A percentile compares a stretch with the other conserved stretches of the same genome.
These are phyloP conservation scores for Fomitopsis betulina DNA, from an alignment of 1,284 basidiomycete genomes.

Conservation along the genomic window DNA sequence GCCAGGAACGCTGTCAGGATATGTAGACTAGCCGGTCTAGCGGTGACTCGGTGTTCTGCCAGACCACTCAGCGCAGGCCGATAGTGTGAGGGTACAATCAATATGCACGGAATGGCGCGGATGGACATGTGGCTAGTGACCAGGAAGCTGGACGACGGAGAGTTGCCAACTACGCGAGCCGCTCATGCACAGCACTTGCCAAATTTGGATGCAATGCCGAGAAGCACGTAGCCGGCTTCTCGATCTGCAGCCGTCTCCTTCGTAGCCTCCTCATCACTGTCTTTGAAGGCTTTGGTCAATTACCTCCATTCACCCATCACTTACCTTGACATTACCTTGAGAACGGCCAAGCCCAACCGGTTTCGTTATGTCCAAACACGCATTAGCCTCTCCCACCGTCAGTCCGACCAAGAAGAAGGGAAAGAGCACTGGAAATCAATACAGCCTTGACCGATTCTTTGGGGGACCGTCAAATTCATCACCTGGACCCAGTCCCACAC, in stretches of 20 bases:
- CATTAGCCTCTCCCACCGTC: slow-evolving; percentile 16
- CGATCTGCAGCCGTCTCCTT: background rate
- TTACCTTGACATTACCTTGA: background rate
- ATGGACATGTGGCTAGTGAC: too few species aligned
- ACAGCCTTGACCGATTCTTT: slow-evolving; percentile 28
- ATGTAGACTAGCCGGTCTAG: background rate
- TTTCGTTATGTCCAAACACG: slow-evolving; percentile 26
- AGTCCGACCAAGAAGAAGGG: slow-evolving; percentile 24
- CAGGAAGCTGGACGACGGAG: background rate
- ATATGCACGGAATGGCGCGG: background rate
- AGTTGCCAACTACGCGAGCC: background rate
- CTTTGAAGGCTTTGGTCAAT: background rate
- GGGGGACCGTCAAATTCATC: slow-evolving; percentile 8
- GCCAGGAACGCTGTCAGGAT: slow-evolving; percentile 1
- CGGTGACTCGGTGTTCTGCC: background rate
- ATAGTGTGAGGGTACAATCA: background rate
- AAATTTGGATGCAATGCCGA: background rate
- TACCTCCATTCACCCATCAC: background rate
- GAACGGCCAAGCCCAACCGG: background rate
- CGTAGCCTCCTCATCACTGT: background rate
- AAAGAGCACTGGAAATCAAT: slow-evolving; percentile 20
- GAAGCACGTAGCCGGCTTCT: background rate
- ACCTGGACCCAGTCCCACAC: slow-evolving; percentile 1
- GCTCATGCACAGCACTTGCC: slow-evolving; percentile 1
- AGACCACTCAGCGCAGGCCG: background rate